Conservation (phyloP, 495 filamentous ascomycete genomes). For the Hypoxylon fuscum region DNA sequence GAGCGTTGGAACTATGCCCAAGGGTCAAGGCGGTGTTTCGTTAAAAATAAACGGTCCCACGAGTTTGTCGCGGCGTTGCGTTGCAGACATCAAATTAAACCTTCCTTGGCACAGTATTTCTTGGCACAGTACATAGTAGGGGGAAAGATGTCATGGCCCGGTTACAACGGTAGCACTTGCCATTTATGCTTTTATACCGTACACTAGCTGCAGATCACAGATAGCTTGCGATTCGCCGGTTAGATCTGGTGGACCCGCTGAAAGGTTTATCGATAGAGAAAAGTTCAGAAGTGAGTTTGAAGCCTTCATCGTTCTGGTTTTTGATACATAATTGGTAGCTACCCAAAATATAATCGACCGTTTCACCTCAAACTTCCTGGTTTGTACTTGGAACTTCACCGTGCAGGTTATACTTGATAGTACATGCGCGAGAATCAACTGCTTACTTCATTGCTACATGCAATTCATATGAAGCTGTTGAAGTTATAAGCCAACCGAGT, state of each 20-base stretch:
- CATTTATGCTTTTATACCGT: not conserved
- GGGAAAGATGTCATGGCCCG: constrained; percentile 25
- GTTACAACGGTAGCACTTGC: constrained; percentile 1
- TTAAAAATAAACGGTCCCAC: constrained; percentile 9
- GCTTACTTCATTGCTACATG: not conserved
- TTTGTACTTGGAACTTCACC: not conserved
- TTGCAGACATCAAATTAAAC: constrained; percentile 27
- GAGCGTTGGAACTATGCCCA: constrained; percentile 18
- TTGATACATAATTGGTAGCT: not conserved
- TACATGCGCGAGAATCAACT: not conserved
- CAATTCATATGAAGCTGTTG: not conserved
- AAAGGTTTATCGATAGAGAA: constrained; percentile 41
- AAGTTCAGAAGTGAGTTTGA: constrained; percentile 13
- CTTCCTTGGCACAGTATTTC: constrained; percentile 14
- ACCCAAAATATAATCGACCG: not conserved
- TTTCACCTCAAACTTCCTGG: constrained; percentile 2
- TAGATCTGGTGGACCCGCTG: constrained; percentile 5
- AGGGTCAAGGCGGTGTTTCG: constrained; percentile 20
- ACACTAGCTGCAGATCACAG: too few species aligned
- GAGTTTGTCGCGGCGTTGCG: constrained; percentile 15
- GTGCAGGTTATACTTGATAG: not conserved
- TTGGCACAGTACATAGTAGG: too few species aligned
- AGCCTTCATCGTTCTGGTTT: constrained; percentile 1
- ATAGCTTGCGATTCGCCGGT: not conserved
- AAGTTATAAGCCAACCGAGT: not conserved